Percentiles rank a stretch among this genome's conserved stretches.
Conservation (phyloP, 306 rosid genomes). For the Inga leiocalycina region DNA sequence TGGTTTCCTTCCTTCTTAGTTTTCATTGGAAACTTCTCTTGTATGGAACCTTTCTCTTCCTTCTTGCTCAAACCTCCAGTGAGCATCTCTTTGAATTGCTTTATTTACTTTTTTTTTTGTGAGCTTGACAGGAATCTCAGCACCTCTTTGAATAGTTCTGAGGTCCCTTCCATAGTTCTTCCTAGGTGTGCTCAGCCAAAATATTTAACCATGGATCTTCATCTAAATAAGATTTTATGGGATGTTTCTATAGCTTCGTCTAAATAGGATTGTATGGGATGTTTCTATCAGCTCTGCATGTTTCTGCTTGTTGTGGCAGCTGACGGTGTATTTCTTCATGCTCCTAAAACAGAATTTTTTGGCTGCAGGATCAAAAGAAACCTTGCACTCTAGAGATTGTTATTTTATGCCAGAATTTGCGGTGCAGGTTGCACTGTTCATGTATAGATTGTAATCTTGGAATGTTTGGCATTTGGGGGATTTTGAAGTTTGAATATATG, state of each 20-base stretch:
- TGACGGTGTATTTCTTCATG: constrained; percentile 6
- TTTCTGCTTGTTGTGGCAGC: constrained; percentile 26
- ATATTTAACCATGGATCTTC: constrained; percentile 77
- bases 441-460: constrained; percentile 44
- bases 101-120: background rate
- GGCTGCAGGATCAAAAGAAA: constrained; percentile 61
- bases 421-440: constrained; percentile 77
- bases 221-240: constrained; percentile 10
- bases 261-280: background rate
- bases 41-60: constrained; percentile 79
- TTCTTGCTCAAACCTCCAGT: constrained; percentile 75
- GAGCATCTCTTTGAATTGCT: constrained; percentile 25
- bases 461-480: background rate
- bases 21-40: constrained; percentile 90
- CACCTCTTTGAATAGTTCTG: constrained; percentile 11
- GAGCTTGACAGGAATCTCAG: background rate
- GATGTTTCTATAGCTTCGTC: constrained; percentile 42
- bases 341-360: constrained; percentile 33
- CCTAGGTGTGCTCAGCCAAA: constrained; percentile 76
- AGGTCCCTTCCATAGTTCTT: constrained; percentile 76
- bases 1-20: constrained; percentile 85
- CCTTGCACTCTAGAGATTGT: constrained; percentile 79
- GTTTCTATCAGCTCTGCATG: constrained; percentile 20
- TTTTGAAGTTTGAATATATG: background rate
- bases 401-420: constrained; percentile 77